Conservation (phyloP, 345 rosid species). For the Lagerstroemia speciosa region DNA sequence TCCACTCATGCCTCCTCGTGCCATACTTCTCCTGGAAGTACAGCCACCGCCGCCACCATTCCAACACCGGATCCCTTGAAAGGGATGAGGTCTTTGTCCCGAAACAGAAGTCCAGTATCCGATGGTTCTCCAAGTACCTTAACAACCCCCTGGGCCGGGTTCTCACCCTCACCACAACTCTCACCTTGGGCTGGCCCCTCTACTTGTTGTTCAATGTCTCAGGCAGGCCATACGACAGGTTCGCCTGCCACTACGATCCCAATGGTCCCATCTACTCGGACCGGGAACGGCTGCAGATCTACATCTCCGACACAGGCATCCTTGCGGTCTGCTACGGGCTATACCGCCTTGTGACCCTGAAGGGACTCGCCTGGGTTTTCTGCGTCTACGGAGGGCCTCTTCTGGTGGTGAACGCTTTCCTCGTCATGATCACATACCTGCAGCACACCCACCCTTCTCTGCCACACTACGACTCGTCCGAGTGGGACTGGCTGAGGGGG, state of each 20-base stretch:
- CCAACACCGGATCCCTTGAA: constrained; percentile 78
- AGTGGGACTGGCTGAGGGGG: constrained; percentile 94
- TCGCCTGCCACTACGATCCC: constrained; percentile 71
- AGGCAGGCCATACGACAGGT: constrained; percentile 58
- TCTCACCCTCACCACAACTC: constrained; percentile 33
- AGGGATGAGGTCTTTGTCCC: constrained; percentile 88
- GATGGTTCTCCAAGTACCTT: constrained; percentile 55
- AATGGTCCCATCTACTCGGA: constrained; percentile 67
- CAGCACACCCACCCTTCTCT: constrained; percentile 84
- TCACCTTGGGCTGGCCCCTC: constrained; percentile 77
- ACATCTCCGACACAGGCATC: constrained; percentile 59
- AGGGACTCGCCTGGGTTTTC: constrained; percentile 55
- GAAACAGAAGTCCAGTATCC: constrained; percentile 34
- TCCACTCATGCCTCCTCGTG: constrained; percentile 73
- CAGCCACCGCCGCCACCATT: constrained; percentile 93
- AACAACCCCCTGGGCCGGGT: constrained; percentile 71
- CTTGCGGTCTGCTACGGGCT: constrained; percentile 46
- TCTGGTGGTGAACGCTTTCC: constrained; percentile 54
- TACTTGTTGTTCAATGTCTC: constrained; percentile 79
- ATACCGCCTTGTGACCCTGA: constrained; percentile 37
- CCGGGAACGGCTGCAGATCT: constrained; percentile 68
- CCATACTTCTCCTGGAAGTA: constrained; percentile 94
- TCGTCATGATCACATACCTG: constrained; percentile 66
- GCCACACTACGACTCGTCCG: constrained; percentile 72
- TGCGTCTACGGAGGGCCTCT: constrained; percentile 64